Percentiles rank a stretch among this genome's conserved stretches.
Conservation (phyloP, 805 yeast species). For the Kuraishia floccosa region DNA sequence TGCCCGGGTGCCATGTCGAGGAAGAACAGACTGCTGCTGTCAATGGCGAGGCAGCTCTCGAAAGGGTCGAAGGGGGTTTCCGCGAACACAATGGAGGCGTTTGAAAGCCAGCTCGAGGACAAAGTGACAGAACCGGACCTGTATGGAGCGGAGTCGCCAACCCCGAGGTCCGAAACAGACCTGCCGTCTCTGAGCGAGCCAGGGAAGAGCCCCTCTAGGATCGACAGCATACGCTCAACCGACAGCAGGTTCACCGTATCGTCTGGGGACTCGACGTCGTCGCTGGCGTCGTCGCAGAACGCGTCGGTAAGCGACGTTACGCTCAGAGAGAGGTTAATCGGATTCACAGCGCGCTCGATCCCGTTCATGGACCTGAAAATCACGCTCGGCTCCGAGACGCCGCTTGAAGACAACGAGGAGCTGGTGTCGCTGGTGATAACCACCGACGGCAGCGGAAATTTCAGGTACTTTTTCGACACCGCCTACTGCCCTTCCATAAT, state of each 20-base stretch:
- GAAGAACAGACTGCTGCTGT: slow-evolving; percentile 56
- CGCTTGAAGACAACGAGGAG: slow-evolving; percentile 14
- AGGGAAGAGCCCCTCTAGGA: neutral
- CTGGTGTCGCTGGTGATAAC: slow-evolving; percentile 19
- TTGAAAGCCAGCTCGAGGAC: slow-evolving; percentile 25
- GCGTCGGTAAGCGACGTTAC: slow-evolving; percentile 24
- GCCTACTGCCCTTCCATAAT: slow-evolving; percentile 51
- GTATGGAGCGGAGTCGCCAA: neutral
- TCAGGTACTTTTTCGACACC: slow-evolving; percentile 39
- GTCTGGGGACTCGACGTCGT: neutral
- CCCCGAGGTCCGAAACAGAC: slow-evolving; percentile 9
- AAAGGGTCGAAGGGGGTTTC: slow-evolving; percentile 22
- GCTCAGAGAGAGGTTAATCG: slow-evolving; percentile 53
- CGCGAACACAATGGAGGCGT: slow-evolving; percentile 17
- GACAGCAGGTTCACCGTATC: slow-evolving; percentile 7
- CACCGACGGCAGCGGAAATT: slow-evolving; percentile 63
- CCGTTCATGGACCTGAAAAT: slow-evolving; percentile 44
- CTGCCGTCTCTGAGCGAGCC: neutral
- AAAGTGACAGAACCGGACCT: slow-evolving; percentile 16
- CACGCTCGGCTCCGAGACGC: slow-evolving; percentile 39
- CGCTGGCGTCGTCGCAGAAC: neutral
- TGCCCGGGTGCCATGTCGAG: slow-evolving; percentile 63
- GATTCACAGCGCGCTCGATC: slow-evolving; percentile 59
- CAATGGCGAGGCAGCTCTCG: slow-evolving; percentile 59
- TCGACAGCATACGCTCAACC: slow-evolving; percentile 2